Conservation (phyloP, 345 rosid genomes). For the Stellera chamaejasme region DNA sequence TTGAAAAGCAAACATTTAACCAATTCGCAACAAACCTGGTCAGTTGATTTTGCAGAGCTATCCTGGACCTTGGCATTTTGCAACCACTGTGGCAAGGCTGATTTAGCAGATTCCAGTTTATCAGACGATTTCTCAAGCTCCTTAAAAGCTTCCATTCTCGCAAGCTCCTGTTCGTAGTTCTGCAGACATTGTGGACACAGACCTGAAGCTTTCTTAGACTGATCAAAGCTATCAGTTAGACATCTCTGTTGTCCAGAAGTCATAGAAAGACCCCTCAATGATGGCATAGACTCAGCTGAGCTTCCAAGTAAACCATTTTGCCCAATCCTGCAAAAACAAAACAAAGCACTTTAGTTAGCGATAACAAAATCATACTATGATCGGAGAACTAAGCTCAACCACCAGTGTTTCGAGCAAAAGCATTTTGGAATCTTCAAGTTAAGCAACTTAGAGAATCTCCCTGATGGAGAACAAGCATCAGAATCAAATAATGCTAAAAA, state of each 20-base stretch:
- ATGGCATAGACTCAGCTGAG: slow-evolving; percentile 47
- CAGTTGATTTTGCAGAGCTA: slow-evolving; percentile 22
- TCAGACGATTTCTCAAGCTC: slow-evolving; percentile 35
- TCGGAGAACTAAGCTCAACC: too few species aligned
- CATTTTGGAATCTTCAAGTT: too few species aligned
- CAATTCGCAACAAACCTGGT: slow-evolving; percentile 34
- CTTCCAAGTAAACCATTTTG: slow-evolving; percentile 46
- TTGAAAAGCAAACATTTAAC: background rate
- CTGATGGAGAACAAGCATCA: too few species aligned
- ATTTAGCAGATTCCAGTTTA: slow-evolving; percentile 34
- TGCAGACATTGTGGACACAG: slow-evolving; percentile 64
- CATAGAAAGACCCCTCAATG: slow-evolving; percentile 43
- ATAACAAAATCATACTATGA: background rate
- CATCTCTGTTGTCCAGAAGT: slow-evolving; percentile 24
- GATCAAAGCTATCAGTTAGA: slow-evolving; percentile 39
- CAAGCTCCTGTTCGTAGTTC: slow-evolving; percentile 61
- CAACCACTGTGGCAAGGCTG: slow-evolving; percentile 66
- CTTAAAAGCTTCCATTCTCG: slow-evolving; percentile 24
- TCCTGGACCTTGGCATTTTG: slow-evolving; percentile 53
- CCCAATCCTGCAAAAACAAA: slow-evolving; percentile 37
- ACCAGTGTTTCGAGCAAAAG: too few species aligned
- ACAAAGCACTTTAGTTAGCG: background rate
- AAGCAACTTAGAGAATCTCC: too few species aligned
- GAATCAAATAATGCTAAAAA: too few species aligned
- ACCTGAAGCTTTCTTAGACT: slow-evolving; percentile 26